Percentiles rank a stretch among this genome's conserved stretches.
These are phyloP conservation scores for Phytophthora hibernalis DNA, from an alignment of 352 stramenopile genomes.

Conservation along the genomic window DNA sequence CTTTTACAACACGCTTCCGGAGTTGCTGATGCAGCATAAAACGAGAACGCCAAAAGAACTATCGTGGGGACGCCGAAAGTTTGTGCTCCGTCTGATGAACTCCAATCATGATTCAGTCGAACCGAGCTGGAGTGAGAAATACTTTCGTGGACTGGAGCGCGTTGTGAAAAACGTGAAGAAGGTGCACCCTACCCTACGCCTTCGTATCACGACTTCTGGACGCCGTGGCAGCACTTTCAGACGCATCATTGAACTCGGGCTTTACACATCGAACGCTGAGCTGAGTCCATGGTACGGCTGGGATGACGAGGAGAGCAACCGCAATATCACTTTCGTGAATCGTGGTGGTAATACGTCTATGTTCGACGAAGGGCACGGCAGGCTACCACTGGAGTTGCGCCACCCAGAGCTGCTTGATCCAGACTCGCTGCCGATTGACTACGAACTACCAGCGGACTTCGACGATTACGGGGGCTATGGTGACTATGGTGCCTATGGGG, in stretches of 20 bases:
- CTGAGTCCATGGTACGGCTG: conserved; percentile 52
- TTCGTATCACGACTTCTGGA: conserved; percentile 42
- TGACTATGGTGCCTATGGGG: not conserved
- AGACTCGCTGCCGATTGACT: conserved; percentile 47
- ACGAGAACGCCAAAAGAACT: conserved; percentile 16
- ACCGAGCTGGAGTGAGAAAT: conserved; percentile 43
- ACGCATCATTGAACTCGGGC: conserved; percentile 45
- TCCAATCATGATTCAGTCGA: conserved; percentile 38
- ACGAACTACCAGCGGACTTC: conserved; percentile 44
- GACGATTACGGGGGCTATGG: conserved; percentile 28
- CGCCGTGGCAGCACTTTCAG: conserved; percentile 31
- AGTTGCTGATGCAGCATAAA: conserved; percentile 38
- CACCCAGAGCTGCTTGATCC: conserved; percentile 40
- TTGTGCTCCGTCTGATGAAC: conserved; percentile 50
- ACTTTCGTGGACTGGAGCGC: conserved; percentile 35
- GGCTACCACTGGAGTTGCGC: conserved; percentile 28
- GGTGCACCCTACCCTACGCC: conserved; percentile 38
- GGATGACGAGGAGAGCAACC: conserved; percentile 41
- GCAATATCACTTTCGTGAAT: conserved; percentile 36
- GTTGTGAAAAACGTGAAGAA: conserved; percentile 37
- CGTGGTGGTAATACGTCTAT: conserved; percentile 5
- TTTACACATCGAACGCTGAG: conserved; percentile 43
- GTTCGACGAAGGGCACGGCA: conserved; percentile 7
- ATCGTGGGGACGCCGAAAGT: conserved; percentile 27
- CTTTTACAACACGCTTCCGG: conserved; percentile 46